phyloP scores from a whole-genome alignment of 2,329 filamentous ascomycete species.

The Bipolaris victoriae region DNA sequence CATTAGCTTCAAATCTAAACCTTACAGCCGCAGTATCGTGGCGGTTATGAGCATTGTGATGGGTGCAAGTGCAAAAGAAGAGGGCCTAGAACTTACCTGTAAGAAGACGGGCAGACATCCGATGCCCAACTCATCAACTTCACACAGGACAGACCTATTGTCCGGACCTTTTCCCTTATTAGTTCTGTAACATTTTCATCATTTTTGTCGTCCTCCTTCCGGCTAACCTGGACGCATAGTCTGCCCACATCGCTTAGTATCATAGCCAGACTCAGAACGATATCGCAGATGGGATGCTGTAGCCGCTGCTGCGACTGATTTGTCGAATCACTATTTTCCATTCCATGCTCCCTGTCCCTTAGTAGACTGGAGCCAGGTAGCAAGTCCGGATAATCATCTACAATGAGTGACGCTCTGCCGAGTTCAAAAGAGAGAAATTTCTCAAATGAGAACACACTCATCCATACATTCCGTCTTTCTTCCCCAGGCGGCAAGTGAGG shows the following conservation, averaged over 20 bases:
- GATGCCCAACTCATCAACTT: background rate
- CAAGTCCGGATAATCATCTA: background rate
- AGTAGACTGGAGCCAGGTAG: background rate
- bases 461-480: background rate
- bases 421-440: background rate
- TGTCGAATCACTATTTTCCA: background rate
- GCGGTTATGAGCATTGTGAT: background rate
- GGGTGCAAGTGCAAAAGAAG: background rate
- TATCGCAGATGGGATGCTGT: background rate
- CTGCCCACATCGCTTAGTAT: background rate
- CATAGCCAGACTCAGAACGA: background rate
- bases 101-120: background rate
- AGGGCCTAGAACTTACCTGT: background rate
- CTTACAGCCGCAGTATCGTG: background rate
- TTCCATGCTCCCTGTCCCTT: background rate
- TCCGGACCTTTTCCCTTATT: background rate
- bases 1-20: background rate
- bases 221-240: background rate
- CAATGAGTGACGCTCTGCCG: background rate
- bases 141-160: background rate
- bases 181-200: background rate
- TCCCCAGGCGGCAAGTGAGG: background rate
- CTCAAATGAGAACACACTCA: background rate
- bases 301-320: background rate
- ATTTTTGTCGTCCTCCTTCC: background rate